Evolutionary conservation across 495 filamentous ascomycete genomes (phyloP).

Genomic region (Daldinia bambusicola): DNA sequence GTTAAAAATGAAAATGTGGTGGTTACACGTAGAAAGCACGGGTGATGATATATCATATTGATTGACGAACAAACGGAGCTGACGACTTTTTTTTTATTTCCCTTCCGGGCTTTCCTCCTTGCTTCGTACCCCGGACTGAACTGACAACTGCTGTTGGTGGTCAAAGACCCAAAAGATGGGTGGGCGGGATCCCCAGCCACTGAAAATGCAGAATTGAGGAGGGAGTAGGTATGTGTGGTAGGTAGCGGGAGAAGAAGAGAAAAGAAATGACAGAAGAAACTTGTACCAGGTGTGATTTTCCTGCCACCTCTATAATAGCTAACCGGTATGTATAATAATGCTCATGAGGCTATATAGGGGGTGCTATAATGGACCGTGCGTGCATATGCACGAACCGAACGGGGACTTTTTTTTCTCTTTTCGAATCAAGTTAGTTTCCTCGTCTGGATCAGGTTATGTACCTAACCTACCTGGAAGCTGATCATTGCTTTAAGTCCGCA

Average conservation of each 20-base stretch:
- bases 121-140: constrained; percentile 35
- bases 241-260: background rate
- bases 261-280: constrained; percentile 29
- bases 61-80: constrained; percentile 12
- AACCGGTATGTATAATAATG: background rate
- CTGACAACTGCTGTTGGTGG: constrained; percentile 19
- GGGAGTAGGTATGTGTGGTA: background rate
- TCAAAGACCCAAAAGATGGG: constrained; percentile 7
- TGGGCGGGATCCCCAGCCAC: constrained; percentile 20
- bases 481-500: constrained; percentile 9
- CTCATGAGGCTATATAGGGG: constrained; percentile 14
- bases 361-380: constrained; percentile 37
- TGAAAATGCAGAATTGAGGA: constrained; percentile 7
- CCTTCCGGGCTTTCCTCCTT: constrained; percentile 6
- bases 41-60: constrained; percentile 26
- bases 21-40: background rate
- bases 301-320: constrained; percentile 1
- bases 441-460: background rate
- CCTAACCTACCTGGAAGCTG: background rate
- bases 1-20: background rate
- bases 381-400: constrained; percentile 23
- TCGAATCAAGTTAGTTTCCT: constrained; percentile 20
- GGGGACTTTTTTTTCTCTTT: constrained; percentile 13
- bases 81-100: constrained; percentile 17
- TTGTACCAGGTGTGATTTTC: constrained; percentile 16